Conservation (phyloP, 192 early-diverging fungal genomes). For the Linnemannia elongata region DNA sequence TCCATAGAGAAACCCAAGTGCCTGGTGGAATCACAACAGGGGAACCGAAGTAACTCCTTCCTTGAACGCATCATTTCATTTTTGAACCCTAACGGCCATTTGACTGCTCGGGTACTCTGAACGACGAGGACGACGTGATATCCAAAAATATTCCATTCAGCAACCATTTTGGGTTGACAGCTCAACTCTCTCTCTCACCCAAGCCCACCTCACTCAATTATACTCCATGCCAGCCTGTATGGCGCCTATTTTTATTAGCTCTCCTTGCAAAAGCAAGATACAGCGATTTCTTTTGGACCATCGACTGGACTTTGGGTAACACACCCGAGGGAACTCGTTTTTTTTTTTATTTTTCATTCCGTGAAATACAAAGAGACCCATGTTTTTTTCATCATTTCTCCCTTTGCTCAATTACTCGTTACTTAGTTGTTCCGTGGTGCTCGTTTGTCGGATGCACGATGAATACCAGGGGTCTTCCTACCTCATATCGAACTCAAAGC, state of each 20-base stretch:
- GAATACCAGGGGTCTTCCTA: too few species aligned
- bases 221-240: background rate
- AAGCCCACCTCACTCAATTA: background rate
- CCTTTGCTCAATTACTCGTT: too few species aligned
- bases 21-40: background rate
- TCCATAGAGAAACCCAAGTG: background rate
- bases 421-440: too few species aligned
- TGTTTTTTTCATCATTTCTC: too few species aligned
- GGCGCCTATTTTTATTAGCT: background rate
- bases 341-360: too few species aligned
- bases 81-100: background rate
- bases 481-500: background rate
- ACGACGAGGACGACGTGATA: background rate
- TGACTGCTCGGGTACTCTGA: background rate
- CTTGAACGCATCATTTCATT: background rate
- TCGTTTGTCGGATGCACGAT: too few species aligned
- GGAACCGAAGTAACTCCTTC: background rate
- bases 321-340: background rate
- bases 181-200: background rate
- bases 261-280: background rate
- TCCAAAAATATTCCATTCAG: too few species aligned
- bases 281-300: background rate
- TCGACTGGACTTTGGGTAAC: conserved; percentile 6
- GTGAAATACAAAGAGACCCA: too few species aligned
- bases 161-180: background rate